Conservation (phyloP, 345 rosid species). For the Noccaea caerulescens region DNA sequence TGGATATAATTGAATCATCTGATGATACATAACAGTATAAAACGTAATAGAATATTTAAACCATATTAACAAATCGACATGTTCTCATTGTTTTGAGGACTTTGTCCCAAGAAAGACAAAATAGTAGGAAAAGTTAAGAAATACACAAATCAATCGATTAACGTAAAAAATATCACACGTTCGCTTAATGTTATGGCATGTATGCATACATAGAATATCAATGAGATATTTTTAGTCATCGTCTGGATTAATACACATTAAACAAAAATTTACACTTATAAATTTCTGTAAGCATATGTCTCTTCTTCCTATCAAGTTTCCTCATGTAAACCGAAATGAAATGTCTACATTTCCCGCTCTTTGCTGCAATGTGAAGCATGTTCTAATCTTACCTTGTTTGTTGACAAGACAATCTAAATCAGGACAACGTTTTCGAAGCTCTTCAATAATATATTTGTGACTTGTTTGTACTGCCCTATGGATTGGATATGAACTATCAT, state of each 20-base stretch:
- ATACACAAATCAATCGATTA: not conserved
- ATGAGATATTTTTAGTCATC: not conserved
- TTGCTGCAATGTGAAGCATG: too few species aligned
- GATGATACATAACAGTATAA: not conserved
- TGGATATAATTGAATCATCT: not conserved
- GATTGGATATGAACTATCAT: too few species aligned
- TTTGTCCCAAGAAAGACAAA: too few species aligned
- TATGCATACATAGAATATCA: not conserved
- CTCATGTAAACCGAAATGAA: too few species aligned
- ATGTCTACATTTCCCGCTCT: too few species aligned
- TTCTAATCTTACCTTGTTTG: too few species aligned
- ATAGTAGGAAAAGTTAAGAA: not conserved
- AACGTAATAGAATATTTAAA: not conserved
- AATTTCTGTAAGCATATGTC: not conserved
- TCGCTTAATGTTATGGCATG: constrained; percentile 2
- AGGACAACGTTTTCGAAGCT: too few species aligned
- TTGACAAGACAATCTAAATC: too few species aligned
- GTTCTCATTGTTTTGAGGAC: not conserved
- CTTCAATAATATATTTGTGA: too few species aligned
- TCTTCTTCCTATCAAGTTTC: too few species aligned
- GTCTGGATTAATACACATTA: constrained; percentile 7
- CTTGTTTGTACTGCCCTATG: too few species aligned
- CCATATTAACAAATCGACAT: too few species aligned
- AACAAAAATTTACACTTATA: constrained; percentile 3
- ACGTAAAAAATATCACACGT: not conserved